Percentiles rank a stretch among this genome's conserved stretches.
Evolutionary conservation across 2,329 filamentous ascomycete genomes (phyloP).

Genomic region (Aspergillus brasiliensis): DNA sequence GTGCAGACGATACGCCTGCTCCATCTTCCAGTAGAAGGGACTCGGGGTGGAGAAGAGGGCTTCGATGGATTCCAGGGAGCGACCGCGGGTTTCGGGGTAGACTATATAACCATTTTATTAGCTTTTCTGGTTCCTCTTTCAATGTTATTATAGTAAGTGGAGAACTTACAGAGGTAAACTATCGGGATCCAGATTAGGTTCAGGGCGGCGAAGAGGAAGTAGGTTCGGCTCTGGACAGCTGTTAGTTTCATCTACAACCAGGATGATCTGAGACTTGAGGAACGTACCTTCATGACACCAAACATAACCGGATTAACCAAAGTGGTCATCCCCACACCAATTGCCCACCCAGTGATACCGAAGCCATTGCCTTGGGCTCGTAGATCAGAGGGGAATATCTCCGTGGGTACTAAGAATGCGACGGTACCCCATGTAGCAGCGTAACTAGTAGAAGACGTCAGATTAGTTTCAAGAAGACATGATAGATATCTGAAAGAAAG

Average conservation of each 20-base stretch:
- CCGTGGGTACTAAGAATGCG: slow-evolving; percentile 55
- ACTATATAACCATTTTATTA: no score
- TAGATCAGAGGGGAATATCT: slow-evolving; percentile 60
- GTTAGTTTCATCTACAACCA: no score
- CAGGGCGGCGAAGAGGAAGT: slow-evolving; percentile 55
- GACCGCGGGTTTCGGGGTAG: slow-evolving; percentile 56
- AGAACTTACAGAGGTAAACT: no score
- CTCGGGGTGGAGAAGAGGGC: slow-evolving; percentile 52
- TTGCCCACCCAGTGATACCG: slow-evolving; percentile 61
- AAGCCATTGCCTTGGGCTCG: slow-evolving; percentile 63
- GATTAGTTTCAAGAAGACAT: no score
- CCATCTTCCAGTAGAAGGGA: slow-evolving; percentile 51
- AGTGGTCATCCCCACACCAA: slow-evolving; percentile 58
- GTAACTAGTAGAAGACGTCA: no score
- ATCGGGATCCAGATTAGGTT: slow-evolving; percentile 56
- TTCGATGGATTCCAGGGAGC: slow-evolving; percentile 56
- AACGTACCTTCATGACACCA: no score
- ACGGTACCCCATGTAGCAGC: slow-evolving; percentile 56
- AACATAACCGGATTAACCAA: slow-evolving; percentile 58
- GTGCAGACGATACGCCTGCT: slow-evolving; percentile 40
- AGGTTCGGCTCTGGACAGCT: slow-evolving; percentile 53
- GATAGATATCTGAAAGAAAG: background rate
- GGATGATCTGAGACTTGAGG: no score
- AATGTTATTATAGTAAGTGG: no score
- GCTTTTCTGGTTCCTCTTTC: no score